Base-by-base conservation (phyloP, 2,329 filamentous ascomycete genomes). In the Colletotrichum tamarilloi region DNA sequence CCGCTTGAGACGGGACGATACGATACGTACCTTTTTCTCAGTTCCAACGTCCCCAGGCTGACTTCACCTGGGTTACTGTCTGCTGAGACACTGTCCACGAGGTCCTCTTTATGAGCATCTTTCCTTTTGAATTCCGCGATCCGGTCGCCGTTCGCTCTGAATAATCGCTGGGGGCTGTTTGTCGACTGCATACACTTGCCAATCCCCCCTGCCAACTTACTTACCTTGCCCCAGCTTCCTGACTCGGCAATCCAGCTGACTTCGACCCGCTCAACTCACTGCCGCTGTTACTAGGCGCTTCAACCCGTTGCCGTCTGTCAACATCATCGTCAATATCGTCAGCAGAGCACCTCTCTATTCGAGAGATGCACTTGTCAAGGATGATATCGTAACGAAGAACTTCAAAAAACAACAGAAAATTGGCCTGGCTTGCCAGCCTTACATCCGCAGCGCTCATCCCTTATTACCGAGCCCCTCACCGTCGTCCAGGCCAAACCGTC, bases 231-330 rank as follows among this genome's bases (percentile, higher is more conserved):
- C 32, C 55, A 57, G 60, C 62, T 73, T 71, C 60, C 71, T 71
- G 71, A 66, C 71, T 73, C 71, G 67, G 67, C 60, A 55, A 62
- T 56, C 67, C 49, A 66, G 71, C 67, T 73, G 67, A 73, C 71
- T 62, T n/a, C 35, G 56, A 62, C 56, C 67, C 66, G 67, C 67
- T 28, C 19, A 35, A 59, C 49, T 19, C 58, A 55, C 56, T 49
- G 59, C 28, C 32, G n/a, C 35, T 38, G n/a, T 30, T 62, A 49
- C 57, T 26, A n/a, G 58, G 30, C 38, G 30, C 72, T 57, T 69
- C 28, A 49, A n/a, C 42, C 42, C 42, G 42, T 49, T 49, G 42
- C 19, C 42, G 42, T 19, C 42, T 19, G 42, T 38, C 59, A 57
- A 42, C 32, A 71, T 59, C 59, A 59, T 68, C 68, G 38, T 72